Conservation (phyloP, 2,329 filamentous ascomycete species). For the Alternaria sp. region DNA sequence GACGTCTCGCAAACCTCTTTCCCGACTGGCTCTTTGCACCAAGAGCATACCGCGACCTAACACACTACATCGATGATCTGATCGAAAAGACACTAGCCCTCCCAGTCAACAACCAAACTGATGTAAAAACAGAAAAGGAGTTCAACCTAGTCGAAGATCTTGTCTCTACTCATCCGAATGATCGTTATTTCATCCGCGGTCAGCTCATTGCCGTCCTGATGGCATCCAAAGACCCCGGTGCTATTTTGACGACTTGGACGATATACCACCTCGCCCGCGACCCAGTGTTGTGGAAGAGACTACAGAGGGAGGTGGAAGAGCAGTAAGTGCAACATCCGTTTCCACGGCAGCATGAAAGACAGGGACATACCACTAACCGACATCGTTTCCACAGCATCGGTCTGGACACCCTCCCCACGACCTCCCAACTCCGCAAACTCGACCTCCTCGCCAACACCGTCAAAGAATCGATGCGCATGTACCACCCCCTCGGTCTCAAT, state of each 20-base stretch:
- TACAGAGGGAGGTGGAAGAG: conserved; percentile 2
- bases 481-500: conserved; percentile 6
- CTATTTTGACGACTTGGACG: conserved; percentile 4
- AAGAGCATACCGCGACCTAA: conserved; percentile 1
- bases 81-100: conserved; percentile 5
- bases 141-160: conserved; percentile 5
- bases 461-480: conserved; percentile 10
- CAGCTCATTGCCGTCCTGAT: conserved; percentile 6
- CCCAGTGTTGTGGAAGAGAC: not conserved
- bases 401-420: not conserved
- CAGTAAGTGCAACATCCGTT: not conserved
- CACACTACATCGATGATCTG: not conserved
- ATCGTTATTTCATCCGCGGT: conserved; percentile 5
- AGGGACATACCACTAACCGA: too few relatives aligned
- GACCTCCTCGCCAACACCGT: conserved; percentile 8
- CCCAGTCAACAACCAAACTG: conserved; percentile 5
- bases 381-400: not conserved
- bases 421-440: not conserved
- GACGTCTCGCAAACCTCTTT: conserved; percentile 7
- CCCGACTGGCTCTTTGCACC: conserved; percentile 5
- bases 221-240: conserved; percentile 8
- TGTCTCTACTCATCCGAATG: conserved; percentile 2
- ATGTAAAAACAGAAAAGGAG: conserved; percentile 3
- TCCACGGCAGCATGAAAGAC: too few relatives aligned
- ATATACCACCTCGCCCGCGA: conserved; percentile 6